These are phyloP conservation scores for Pontederia crassipes DNA, from an alignment of 176 grass and related monocot species.

Conservation along the genomic window DNA sequence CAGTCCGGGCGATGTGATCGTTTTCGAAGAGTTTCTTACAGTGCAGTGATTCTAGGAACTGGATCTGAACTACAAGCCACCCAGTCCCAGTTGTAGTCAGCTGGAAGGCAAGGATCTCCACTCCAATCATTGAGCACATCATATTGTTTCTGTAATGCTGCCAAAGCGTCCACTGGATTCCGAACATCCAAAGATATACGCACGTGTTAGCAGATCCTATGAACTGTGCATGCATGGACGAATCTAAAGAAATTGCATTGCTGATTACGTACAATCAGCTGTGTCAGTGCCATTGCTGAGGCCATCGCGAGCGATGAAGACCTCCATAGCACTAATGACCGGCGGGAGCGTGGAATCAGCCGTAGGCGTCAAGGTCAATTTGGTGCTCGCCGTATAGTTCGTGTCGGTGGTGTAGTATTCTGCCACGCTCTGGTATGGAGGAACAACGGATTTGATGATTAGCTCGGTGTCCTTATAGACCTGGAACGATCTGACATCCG, in stretches of 20 bases:
- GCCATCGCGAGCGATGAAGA: background rate
- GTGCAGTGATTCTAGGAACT: conserved; percentile 1
- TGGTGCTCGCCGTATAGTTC: background rate
- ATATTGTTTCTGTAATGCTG: background rate
- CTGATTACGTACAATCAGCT: background rate
- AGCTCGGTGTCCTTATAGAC: background rate
- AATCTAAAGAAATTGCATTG: background rate
- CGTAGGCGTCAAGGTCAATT: background rate
- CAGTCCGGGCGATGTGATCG: background rate
- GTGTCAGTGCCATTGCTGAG: conserved; percentile 9
- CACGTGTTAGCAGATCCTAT: background rate
- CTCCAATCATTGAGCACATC: background rate
- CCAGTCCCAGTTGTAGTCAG: background rate
- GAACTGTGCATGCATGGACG: background rate
- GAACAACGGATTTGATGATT: background rate
- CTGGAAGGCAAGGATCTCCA: conserved; percentile 4
- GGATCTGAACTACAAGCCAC: background rate
- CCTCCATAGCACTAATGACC: conserved; percentile 2
- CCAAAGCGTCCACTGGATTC: background rate
- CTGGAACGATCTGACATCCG: background rate
- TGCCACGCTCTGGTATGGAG: background rate
- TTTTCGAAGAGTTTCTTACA: background rate
- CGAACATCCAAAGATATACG: background rate
- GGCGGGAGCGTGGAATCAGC: background rate
- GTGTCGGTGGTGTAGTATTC: background rate